Percentiles rank a stretch among this genome's conserved stretches.
These are phyloP conservation scores for Dendrothele bispora DNA, from an alignment of 768 basidiomycete species.

Conservation along the genomic window DNA sequence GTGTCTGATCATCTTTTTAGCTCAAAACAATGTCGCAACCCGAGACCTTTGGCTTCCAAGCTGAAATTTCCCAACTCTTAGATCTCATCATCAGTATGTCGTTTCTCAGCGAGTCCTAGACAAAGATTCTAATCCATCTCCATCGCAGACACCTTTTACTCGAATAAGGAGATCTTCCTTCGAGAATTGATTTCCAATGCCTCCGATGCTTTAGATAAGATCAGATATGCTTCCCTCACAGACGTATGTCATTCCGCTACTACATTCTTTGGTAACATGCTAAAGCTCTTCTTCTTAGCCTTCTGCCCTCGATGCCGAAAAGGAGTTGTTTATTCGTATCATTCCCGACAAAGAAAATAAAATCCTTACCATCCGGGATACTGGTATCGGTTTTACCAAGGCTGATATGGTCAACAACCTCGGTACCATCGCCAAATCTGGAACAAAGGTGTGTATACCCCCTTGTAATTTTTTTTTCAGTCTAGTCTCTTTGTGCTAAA, in stretches of 20 bases:
- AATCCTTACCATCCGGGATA: conserved; percentile 85
- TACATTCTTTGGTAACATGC: too few relatives aligned
- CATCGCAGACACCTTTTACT: conserved; percentile 99
- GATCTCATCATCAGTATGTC: conserved; percentile 98
- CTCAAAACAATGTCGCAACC: conserved; percentile 69
- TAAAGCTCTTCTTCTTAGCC: conserved; percentile 43
- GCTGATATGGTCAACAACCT: conserved; percentile 99
- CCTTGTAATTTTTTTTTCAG: conserved; percentile 7
- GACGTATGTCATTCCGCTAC: too few relatives aligned
- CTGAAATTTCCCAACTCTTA: conserved; percentile 97
- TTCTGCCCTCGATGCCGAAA: conserved; percentile 82
- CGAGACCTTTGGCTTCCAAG: conserved; percentile 97
- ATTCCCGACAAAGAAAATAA: conserved; percentile 96
- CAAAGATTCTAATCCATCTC: too few relatives aligned
- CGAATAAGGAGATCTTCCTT: conserved; percentile 99
- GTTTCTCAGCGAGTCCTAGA: too few relatives aligned
- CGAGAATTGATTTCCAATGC: conserved; percentile 96
- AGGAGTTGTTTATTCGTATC: conserved; percentile 95
- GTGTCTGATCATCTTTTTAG: too few relatives aligned
- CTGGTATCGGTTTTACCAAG: conserved; percentile 99
- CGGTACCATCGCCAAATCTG: conserved; percentile 92
- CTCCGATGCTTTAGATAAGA: conserved; percentile 99
- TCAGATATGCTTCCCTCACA: conserved; percentile 95
- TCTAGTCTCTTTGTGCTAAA: conserved; percentile 7
- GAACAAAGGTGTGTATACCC: conserved; percentile 67